phyloP scores from a whole-genome alignment of 83 land plant species.

The Isoetes engelmannii region DNA sequence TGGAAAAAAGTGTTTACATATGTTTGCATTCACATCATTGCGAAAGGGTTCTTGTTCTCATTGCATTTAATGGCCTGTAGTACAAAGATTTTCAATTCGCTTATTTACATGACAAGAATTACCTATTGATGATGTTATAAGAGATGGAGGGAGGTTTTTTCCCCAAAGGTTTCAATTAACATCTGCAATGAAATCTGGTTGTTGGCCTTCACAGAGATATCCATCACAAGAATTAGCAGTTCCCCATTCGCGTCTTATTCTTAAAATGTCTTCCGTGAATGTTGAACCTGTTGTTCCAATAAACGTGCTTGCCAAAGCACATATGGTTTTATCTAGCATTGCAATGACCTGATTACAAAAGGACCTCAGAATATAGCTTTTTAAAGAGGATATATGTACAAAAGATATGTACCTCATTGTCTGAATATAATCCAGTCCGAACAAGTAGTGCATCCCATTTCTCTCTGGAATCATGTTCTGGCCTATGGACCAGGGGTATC shows the following conservation, averaged over 20 bases:
- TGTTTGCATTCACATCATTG: no score
- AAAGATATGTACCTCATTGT: constrained; percentile 46
- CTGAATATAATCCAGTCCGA: constrained; percentile 49
- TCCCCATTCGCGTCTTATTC: constrained; percentile 67
- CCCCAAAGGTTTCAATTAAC: constrained; percentile 27
- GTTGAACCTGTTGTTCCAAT: constrained; percentile 82
- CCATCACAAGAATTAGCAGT: constrained; percentile 68
- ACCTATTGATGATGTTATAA: no score
- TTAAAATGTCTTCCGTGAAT: constrained; percentile 77
- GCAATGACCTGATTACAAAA: constrained; percentile 57
- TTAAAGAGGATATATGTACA: not conserved
- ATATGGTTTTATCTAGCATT: constrained; percentile 88
- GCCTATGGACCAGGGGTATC: constrained; percentile 66
- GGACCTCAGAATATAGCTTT: no score
- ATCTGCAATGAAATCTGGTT: constrained; percentile 65
- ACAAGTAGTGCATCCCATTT: constrained; percentile 88
- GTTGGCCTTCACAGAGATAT: constrained; percentile 66
- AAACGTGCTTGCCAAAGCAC: constrained; percentile 65
- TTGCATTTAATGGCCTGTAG: no score
- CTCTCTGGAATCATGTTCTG: constrained; percentile 55
- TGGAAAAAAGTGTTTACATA: no score
- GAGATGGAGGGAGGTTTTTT: no score
- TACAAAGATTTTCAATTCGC: no score
- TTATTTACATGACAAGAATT: no score
- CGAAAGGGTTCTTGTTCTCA: no score